A percentile compares a stretch with the other conserved stretches of the same genome.
Evolutionary conservation across 2,329 filamentous ascomycete species (phyloP).

Genomic region (Sporothrix euskadiensis): DNA sequence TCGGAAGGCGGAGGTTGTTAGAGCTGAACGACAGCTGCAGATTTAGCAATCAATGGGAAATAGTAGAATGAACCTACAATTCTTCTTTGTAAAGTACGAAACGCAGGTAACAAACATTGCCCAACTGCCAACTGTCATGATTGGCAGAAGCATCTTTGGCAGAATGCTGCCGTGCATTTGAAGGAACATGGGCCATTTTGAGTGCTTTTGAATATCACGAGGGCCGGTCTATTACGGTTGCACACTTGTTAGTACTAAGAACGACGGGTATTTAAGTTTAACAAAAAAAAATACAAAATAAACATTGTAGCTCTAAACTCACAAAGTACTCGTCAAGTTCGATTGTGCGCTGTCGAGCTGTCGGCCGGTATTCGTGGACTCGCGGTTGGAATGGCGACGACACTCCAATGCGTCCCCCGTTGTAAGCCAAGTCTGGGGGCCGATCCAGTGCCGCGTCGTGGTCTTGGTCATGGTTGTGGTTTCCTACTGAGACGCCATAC

Average conservation of each 20-base stretch:
- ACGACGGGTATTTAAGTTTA: not conserved
- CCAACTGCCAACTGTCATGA: constrained; percentile 65
- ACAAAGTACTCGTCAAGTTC: constrained; percentile 52
- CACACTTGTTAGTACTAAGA: not conserved
- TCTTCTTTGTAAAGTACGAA: constrained; percentile 35
- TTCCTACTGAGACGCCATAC: not conserved
- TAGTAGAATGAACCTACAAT: constrained; percentile 23
- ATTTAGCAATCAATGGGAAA: not conserved
- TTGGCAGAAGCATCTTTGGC: constrained; percentile 72
- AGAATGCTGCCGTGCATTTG: constrained; percentile 72
- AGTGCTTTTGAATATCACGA: constrained; percentile 67
- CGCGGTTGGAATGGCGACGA: constrained; percentile 37
- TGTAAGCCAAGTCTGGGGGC: constrained; percentile 26
- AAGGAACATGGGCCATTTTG: constrained; percentile 76
- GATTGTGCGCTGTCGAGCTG: constrained; percentile 40
- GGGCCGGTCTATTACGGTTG: constrained; percentile 52
- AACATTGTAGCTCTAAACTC: constrained; percentile 29
- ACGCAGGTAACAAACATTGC: constrained; percentile 61
- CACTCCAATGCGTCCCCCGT: constrained; percentile 28
- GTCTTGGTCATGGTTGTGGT: constrained; percentile 13
- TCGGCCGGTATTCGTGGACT: constrained; percentile 37
- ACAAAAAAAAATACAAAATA: not conserved
- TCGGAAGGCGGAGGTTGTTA: constrained; percentile 35
- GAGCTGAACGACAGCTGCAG: not conserved
- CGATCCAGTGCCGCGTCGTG: constrained; percentile 21